These are phyloP conservation scores for Pseudophaeomoniella oleicola DNA, from an alignment of 2,329 filamentous ascomycete genomes.

Conservation along the genomic window DNA sequence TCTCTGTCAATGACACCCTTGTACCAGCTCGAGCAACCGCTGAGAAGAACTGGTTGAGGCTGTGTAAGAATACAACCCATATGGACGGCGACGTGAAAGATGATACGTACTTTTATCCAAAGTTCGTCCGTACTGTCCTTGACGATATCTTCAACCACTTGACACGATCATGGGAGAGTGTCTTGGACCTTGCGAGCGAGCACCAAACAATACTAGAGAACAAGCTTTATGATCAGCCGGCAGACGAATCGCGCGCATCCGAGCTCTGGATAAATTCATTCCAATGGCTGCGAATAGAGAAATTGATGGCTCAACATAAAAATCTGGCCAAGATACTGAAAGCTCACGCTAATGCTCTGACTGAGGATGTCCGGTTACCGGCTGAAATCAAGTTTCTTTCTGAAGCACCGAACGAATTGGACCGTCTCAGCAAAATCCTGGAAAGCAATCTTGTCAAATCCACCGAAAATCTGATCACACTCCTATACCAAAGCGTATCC, in stretches of 20 bases:
- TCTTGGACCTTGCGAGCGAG: slow-evolving; percentile 29
- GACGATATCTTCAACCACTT: slow-evolving; percentile 35
- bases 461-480: slow-evolving; percentile 32
- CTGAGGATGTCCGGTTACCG: slow-evolving; percentile 12
- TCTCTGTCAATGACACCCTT: slow-evolving; percentile 32
- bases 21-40: slow-evolving; percentile 34
- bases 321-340: slow-evolving; percentile 32
- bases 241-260: slow-evolving; percentile 36
- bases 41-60: slow-evolving; percentile 37
- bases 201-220: slow-evolving; percentile 36
- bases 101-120: neutral
- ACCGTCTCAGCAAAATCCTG: slow-evolving; percentile 28
- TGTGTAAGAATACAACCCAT: slow-evolving; percentile 10
- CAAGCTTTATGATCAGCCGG: slow-evolving; percentile 37
- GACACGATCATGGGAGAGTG: slow-evolving; percentile 28
- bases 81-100: neutral
- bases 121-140: slow-evolving; percentile 22
- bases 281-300: slow-evolving; percentile 36
- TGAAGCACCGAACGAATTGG: slow-evolving; percentile 24
- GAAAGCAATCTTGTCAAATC: slow-evolving; percentile 36
- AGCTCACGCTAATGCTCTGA: slow-evolving; percentile 27
- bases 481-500: slow-evolving; percentile 38
- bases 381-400: slow-evolving; percentile 24
- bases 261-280: slow-evolving; percentile 37
- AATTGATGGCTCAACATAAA: slow-evolving; percentile 33